Percentiles rank a stretch among this genome's conserved stretches.
phyloP scores from a whole-genome alignment of 495 filamentous ascomycete genomes.

The Penicillium angulare region DNA sequence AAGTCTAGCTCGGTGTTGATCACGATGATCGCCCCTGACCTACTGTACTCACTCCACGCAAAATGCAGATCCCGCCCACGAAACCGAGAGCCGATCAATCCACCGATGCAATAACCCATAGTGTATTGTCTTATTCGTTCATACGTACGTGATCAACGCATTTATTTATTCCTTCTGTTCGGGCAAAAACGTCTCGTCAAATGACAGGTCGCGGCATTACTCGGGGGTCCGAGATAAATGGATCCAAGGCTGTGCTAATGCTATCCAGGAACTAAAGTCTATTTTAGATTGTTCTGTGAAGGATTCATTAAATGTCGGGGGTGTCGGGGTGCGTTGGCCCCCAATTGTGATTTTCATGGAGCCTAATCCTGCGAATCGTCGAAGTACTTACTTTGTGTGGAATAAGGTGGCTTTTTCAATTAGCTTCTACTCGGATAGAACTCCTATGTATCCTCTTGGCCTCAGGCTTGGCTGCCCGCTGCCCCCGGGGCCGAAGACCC shows the following conservation, averaged over 20 bases:
- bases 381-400: background rate
- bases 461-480: background rate
- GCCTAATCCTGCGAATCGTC: background rate
- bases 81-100: background rate
- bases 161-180: background rate
- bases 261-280: background rate
- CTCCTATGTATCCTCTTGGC: background rate
- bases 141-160: background rate
- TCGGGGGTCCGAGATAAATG: too few relatives aligned
- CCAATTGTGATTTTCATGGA: background rate
- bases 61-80: constrained; percentile 1
- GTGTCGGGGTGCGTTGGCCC: background rate
- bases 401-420: too few relatives aligned
- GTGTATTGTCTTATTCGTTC: background rate
- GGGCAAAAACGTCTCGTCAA: too few relatives aligned
- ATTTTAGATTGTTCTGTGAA: background rate
- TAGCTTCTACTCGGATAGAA: too few relatives aligned
- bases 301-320: background rate
- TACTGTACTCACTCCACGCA: background rate
- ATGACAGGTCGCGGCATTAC: too few relatives aligned
- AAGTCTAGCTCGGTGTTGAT: background rate
- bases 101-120: background rate
- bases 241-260: background rate
- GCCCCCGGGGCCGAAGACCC: background rate
- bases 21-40: background rate